Evolutionary conservation across 768 basidiomycete species (phyloP).

Genomic region (Multifurca ochricompacta): DNA sequence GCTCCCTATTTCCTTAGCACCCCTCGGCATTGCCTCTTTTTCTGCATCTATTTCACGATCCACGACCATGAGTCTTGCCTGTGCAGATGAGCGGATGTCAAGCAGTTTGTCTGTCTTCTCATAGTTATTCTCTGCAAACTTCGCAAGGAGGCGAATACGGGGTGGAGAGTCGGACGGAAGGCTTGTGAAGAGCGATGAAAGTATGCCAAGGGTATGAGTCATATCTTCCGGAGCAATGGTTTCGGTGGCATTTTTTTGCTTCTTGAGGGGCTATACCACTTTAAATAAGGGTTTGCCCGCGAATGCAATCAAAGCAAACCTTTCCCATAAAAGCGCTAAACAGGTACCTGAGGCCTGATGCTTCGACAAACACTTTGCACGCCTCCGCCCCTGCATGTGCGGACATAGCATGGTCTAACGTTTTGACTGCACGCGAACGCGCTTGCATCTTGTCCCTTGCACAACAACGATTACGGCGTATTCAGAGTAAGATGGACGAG

Average conservation of each 20-base stretch:
- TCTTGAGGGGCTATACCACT: constrained; percentile 39
- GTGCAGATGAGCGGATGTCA: constrained; percentile 73
- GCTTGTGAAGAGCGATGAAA: constrained; percentile 81
- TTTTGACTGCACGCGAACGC: constrained; percentile 80
- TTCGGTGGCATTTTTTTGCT: constrained; percentile 44
- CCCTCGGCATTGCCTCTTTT: constrained; percentile 51
- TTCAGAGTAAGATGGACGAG: not conserved
- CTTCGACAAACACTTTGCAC: constrained; percentile 84
- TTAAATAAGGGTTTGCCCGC: constrained; percentile 7
- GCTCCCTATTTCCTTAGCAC: constrained; percentile 46
- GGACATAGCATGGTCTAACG: constrained; percentile 85
- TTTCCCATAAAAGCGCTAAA: constrained; percentile 95
- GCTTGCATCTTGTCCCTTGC: constrained; percentile 75
- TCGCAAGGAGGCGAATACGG: constrained; percentile 76
- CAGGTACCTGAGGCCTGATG: constrained; percentile 78
- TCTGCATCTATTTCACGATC: constrained; percentile 66
- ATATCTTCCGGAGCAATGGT: constrained; percentile 69
- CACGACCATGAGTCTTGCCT: constrained; percentile 46
- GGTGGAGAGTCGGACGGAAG: constrained; percentile 77
- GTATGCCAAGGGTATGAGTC: constrained; percentile 80
- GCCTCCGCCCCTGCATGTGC: constrained; percentile 56
- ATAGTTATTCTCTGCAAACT: constrained; percentile 90
- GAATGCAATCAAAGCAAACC: constrained; percentile 37
- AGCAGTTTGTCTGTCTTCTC: constrained; percentile 92
- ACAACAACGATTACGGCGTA: constrained; percentile 7